phyloP scores from a whole-genome alignment of 129 eudicot species.

The Flaveria robusta region DNA sequence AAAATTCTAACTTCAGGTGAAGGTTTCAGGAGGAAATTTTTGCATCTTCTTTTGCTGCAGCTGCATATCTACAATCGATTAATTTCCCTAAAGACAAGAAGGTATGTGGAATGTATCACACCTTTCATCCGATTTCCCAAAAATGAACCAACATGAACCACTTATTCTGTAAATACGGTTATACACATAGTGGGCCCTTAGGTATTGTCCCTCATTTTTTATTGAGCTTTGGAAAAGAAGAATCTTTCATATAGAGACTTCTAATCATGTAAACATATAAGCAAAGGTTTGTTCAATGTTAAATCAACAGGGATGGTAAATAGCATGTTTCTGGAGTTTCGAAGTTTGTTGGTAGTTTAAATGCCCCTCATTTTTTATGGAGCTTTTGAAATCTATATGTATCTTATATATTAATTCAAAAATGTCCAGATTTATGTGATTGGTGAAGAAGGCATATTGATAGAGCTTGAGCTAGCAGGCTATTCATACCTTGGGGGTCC shows the following conservation, averaged over 20 bases:
- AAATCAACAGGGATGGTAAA: neutral
- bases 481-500: conserved; percentile 94
- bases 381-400: conserved; percentile 3
- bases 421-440: conserved; percentile 78
- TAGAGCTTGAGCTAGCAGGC: conserved; percentile 98
- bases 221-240: conserved; percentile 5
- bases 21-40: conserved; percentile 95
- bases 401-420: conserved; percentile 11
- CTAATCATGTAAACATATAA: conserved; percentile 14
- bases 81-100: conserved; percentile 94
- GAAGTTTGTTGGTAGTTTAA: conserved; percentile 9
- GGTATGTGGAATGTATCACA: conserved; percentile 40
- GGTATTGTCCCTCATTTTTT: neutral
- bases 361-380: neutral
- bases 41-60: conserved; percentile 99
- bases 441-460: conserved; percentile 97
- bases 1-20: conserved; percentile 35
- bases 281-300: neutral
- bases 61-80: conserved; percentile 90
- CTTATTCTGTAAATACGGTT: neutral
- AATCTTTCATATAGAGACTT: conserved; percentile 23
- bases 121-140: neutral
- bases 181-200: neutral
- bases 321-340: conserved; percentile 8
- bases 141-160: conserved; percentile 7